Percentiles rank a stretch among this genome's conserved stretches.
phyloP scores from a whole-genome alignment of 139 green algal species.

The Picocystis salinarum region DNA sequence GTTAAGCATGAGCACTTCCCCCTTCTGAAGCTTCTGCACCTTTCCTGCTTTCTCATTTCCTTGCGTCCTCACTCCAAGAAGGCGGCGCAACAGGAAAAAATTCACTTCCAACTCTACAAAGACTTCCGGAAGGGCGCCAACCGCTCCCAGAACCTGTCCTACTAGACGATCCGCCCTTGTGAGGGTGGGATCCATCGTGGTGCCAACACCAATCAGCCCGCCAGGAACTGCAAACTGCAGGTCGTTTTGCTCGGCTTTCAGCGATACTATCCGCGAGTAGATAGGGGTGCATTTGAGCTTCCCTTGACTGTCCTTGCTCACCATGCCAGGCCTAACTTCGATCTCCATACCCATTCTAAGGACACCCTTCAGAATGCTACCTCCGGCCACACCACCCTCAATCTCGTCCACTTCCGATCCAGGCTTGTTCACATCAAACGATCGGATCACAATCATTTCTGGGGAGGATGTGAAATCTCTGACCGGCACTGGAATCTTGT shows the following conservation, averaged over 20 bases:
- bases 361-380: slow-evolving; percentile 88
- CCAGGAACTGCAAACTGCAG: slow-evolving; percentile 94
- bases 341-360: slow-evolving; percentile 79
- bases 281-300: slow-evolving; percentile 82
- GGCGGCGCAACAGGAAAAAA: slow-evolving; percentile 91
- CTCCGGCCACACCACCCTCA: slow-evolving; percentile 88
- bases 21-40: slow-evolving; percentile 87
- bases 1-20: slow-evolving; percentile 99
- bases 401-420: slow-evolving; percentile 89
- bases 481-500: slow-evolving; percentile 52
- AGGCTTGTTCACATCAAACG: slow-evolving; percentile 99
- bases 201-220: slow-evolving; percentile 95
- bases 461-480: slow-evolving; percentile 86
- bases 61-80: slow-evolving; percentile 85
- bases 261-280: slow-evolving; percentile 80
- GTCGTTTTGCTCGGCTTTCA: slow-evolving; percentile 92
- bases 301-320: slow-evolving; percentile 85
- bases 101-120: slow-evolving; percentile 92
- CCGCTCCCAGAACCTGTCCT: slow-evolving; percentile 79
- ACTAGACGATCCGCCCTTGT: slow-evolving; percentile 92
- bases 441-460: slow-evolving; percentile 99
- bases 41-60: slow-evolving; percentile 23
- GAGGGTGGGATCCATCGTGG: slow-evolving; percentile 94
- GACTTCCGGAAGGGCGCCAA: slow-evolving; percentile 83
- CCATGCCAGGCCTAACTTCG: slow-evolving; percentile 89